Percentiles rank a stretch among this genome's conserved stretches.
Evolutionary conservation across 768 basidiomycete genomes (phyloP).

Genomic region (Steccherinum ochraceum): DNA sequence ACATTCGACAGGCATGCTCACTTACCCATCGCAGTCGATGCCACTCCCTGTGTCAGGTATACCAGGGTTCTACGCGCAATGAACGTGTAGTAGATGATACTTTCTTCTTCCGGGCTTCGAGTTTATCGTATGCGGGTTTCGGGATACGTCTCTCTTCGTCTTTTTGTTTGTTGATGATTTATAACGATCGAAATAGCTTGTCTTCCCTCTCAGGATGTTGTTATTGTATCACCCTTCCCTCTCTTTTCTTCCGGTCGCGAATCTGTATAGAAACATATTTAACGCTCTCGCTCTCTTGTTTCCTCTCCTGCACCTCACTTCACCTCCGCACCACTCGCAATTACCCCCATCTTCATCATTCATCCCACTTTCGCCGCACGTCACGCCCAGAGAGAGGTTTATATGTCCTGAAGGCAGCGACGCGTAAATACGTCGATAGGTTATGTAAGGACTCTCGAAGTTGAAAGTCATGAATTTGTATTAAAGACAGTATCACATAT

Average conservation of each 20-base stretch:
- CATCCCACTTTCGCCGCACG: background rate
- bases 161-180: conserved; percentile 3
- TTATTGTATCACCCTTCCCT: conserved; percentile 8
- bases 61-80: conserved; percentile 12
- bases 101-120: background rate
- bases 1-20: conserved; percentile 27
- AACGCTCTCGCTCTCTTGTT: conserved; percentile 11
- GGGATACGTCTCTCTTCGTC: background rate
- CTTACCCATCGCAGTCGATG: conserved; percentile 5
- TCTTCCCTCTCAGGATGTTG: conserved; percentile 10
- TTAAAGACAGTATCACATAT: conserved; percentile 21
- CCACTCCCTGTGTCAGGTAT: conserved; percentile 1
- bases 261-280: conserved; percentile 8
- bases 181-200: background rate
- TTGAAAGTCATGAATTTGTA: background rate
- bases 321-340: background rate
- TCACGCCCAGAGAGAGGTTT: too few species aligned
- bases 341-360: too few species aligned
- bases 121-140: background rate
- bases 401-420: too few species aligned
- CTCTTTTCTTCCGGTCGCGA: too few species aligned
- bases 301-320: background rate
- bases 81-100: background rate
- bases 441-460: background rate
- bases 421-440: background rate